Evolutionary conservation across 805 yeast species (phyloP), one percentile per base, ranked within the genome.

Genomic region (Saturnispora dispora): DNA sequence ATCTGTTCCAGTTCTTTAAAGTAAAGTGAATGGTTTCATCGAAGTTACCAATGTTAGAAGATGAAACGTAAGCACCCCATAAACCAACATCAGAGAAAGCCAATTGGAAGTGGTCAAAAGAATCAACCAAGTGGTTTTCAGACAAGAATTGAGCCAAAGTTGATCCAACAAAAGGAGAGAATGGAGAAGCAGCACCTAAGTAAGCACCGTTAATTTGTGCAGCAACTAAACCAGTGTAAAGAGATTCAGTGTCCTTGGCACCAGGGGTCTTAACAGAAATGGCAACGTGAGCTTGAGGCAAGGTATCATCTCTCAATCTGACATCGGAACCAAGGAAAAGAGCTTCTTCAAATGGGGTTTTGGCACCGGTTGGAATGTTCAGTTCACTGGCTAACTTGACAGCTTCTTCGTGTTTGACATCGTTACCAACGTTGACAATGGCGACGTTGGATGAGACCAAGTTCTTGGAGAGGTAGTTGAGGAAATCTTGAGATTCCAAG

Each of bases 1-100:
- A 77, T 77, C 93, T 81, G 77, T 85, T 85, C 93, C 95, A 86
- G 75, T 85, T 86, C 71, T 84, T 86, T 71, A 85, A 74, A 53
- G 88, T 75, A 73, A 86, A 86, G 71, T 86, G 95, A 56, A 82
- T 75, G 57, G 84, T 77, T 66, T 86, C 95, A 69, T 86, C 95
- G 59, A 86, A 71, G 61, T 72, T 71, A 40, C 57, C 68, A 58
- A 82, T 66, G 70, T 83, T 79, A 53, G 82, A 71, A 57, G 83
- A 75, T 64, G 77, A 81, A 55, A 87, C 75, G 68, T 77, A 73
- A 73, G 83, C 82, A 66, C 95, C 95, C 88, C 90, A 86, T 68
- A 86, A 77, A 66, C 93, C 93, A 53, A 84, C 73, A 69, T 85
- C 88, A 58, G 85, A 76, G 77, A 81, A 85, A 45, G 87, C 81